A percentile compares a stretch with the other conserved stretches of the same genome.
These are phyloP conservation scores for Fusarium secorum DNA, from an alignment of 2,329 filamentous ascomycete species.

Conservation along the genomic window DNA sequence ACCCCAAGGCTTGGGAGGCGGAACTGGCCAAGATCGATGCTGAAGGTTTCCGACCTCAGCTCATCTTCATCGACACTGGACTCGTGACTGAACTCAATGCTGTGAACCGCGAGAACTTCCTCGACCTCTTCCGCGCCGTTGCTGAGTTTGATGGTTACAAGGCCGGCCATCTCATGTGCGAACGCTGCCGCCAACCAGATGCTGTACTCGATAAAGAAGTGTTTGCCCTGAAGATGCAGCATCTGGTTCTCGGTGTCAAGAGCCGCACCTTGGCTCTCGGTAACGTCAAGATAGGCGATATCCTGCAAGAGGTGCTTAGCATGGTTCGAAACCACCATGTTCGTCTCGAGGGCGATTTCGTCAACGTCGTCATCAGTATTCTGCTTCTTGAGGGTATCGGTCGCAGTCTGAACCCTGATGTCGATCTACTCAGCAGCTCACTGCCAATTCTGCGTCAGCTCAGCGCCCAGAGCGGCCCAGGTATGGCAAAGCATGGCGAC, in stretches of 20 bases:
- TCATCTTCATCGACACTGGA: constrained; percentile 97
- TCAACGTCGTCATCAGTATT: constrained; percentile 97
- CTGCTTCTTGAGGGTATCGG: constrained; percentile 94
- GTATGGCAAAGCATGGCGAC: constrained; percentile 75
- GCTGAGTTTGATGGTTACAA: constrained; percentile 98
- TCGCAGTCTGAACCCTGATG: constrained; percentile 80
- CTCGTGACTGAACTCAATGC: constrained; percentile 93
- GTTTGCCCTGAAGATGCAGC: constrained; percentile 96
- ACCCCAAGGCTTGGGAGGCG: constrained; percentile 74
- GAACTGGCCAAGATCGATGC: constrained; percentile 79
- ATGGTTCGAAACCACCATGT: constrained; percentile 97
- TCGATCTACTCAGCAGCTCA: constrained; percentile 86
- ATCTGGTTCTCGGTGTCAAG: constrained; percentile 91
- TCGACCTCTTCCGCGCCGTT: constrained; percentile 93
- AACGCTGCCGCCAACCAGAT: constrained; percentile 90
- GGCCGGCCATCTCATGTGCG: constrained; percentile 94
- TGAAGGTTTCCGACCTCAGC: constrained; percentile 90
- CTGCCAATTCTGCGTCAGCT: constrained; percentile 90
- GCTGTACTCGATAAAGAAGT: constrained; percentile 88
- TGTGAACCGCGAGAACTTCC: constrained; percentile 86
- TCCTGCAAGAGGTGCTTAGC: constrained; percentile 84
- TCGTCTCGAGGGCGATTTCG: constrained; percentile 93
- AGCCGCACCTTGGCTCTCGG: constrained; percentile 88
- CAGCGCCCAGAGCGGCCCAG: constrained; percentile 76
- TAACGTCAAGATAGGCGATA: constrained; percentile 95